Evolutionary conservation across 2,329 filamentous ascomycete species (phyloP), one percentile per base, ranked within the genome.

Genomic region (Lecanoromycetidae sp.): DNA sequence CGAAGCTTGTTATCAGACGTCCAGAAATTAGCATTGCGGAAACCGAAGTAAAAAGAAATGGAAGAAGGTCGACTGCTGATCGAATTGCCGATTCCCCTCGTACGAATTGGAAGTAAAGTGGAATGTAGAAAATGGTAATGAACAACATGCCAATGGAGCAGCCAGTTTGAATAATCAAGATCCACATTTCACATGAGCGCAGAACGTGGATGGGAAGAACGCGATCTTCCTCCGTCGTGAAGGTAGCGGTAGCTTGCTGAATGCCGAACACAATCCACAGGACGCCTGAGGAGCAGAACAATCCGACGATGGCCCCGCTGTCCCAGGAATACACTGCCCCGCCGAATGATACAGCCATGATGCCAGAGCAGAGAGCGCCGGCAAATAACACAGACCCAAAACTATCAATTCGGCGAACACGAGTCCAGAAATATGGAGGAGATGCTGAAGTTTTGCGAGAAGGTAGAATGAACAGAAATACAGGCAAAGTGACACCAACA

Each of bases 51-150:
- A 51, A 46, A 29, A 62, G 56, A 15, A 46, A 41, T 9, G 44
- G 44, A 30, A 46, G 44, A 0, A 64, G 52, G 0, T 59, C 57
- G 3, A 64, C 58, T 1, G 57, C 58, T 3, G 59, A 51, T 39
- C 39, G 39, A 7, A 60, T 30, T 1, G 56, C 58, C 0, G 52
- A 57, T 33, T 71, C 69, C 2, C 68, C 67, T 3, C 60, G 63
- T 0, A 64, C 64, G 55, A 76, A 77, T 48, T 72, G 68, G 57
- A 76, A 76, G 59, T 67, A 75, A 0, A 77, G 59, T 0, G 74
- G 74, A 3, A 72, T 67, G 57, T 72, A 77, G 59, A 76, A 77
- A 4, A 71, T 60, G 0, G 62, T 60, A 41, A 51, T 49, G 33
- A 68, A 60, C 42, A 66, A 67, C 34, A 65, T 55, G 10, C 59